These are phyloP conservation scores for Setaria italica DNA, from an alignment of 202 grass and related monocot genomes.

Conservation along the genomic window DNA sequence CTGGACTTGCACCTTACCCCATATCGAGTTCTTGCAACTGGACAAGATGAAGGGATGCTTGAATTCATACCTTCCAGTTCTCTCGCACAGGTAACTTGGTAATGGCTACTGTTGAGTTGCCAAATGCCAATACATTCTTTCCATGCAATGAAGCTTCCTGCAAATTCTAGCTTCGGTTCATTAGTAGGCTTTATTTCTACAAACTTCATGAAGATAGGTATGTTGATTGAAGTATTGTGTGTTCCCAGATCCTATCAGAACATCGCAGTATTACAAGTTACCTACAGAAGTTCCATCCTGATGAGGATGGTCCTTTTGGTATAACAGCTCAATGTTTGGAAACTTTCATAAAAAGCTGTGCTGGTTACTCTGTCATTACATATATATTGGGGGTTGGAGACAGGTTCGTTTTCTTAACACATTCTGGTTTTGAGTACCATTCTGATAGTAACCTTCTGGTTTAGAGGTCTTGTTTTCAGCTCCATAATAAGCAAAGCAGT, in stretches of 20 bases:
- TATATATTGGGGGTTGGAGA: slow-evolving; percentile 98
- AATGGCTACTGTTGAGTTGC: slow-evolving; percentile 11
- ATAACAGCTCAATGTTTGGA: slow-evolving; percentile 96
- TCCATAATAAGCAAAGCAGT: not conserved
- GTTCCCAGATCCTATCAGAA: slow-evolving; percentile 92
- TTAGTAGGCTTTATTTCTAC: slow-evolving; percentile 29
- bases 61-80: slow-evolving; percentile 96
- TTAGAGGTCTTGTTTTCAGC: slow-evolving; percentile 5
- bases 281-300: slow-evolving; percentile 92
- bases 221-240: slow-evolving; percentile 46
- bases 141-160: slow-evolving; percentile 28
- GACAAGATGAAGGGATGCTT: slow-evolving; percentile 96
- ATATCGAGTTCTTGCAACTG: slow-evolving; percentile 97
- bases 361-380: slow-evolving; percentile 98
- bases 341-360: slow-evolving; percentile 99
- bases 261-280: slow-evolving; percentile 95
- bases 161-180: slow-evolving; percentile 38
- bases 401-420: slow-evolving; percentile 54
- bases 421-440: slow-evolving; percentile 39
- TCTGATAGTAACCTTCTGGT: slow-evolving; percentile 2
- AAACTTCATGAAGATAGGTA: slow-evolving; percentile 7
- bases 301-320: slow-evolving; percentile 96
- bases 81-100: slow-evolving; percentile 84
- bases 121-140: slow-evolving; percentile 31
- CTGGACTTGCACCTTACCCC: slow-evolving; percentile 97